Evolutionary conservation across 108 stramenopile species (phyloP), one percentile per base, ranked within the genome.

Genomic region (Nitzschia inconspicua): DNA sequence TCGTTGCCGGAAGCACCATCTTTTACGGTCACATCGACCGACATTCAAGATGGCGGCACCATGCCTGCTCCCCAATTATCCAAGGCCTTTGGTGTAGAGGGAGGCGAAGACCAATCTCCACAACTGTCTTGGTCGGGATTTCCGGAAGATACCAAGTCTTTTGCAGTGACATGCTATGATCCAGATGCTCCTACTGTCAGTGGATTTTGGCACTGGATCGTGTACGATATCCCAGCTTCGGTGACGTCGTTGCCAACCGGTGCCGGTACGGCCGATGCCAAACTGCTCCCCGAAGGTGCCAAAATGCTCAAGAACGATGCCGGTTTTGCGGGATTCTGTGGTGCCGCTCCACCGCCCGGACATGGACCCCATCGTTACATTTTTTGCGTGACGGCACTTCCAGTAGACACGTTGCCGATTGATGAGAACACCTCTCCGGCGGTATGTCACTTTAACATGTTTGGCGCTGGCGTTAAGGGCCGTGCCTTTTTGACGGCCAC

Each of bases 251-350:
- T 66, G 44, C 32, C 19, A 18, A 46, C 65, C 1, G 55, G 55
- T 9, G 65, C 65, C 35, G 65, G 65, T 16, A 55, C 16, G 5
- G 32, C 48, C 22, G 54, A 36, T 13, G 54, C 36, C 11, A 18
- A 24, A 10, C 25, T 31, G 8, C 22, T 65, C 16, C 65, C 65
- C n/a, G 43, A 25, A 8, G 65, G 65, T 23, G 65, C 65, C 53
- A 66, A 66, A 34, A 66, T 66, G 65, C 42, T 66, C 30, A 66
- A 66, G 65, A 66, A 66, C 20, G 65, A 66, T 66, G 65, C 65
- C 14, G 65, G 65, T 24, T 66, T 66, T 47, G 47, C 65, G n/a
- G 65, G 65, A 46, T 66, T 50, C 26, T 29, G 29, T 27, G 65
- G 65, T 10, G 29, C 47, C 14, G 65, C 65, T 32, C 65, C 65